Evolutionary conservation across 83 land plant species (phyloP).

Genomic region (Isoetes engelmannii): DNA sequence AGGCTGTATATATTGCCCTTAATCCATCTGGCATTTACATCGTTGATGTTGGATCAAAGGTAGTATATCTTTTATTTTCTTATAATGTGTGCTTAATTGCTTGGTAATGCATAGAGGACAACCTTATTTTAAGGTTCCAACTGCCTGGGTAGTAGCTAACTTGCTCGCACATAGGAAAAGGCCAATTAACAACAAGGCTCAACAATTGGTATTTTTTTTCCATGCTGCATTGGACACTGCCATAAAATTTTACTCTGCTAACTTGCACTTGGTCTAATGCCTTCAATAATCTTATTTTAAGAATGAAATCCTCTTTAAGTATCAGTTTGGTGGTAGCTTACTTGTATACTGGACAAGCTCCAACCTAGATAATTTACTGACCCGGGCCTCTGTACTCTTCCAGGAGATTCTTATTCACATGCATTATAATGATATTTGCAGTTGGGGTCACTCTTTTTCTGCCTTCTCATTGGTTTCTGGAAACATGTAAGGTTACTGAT

Average conservation of each 20-base stretch:
- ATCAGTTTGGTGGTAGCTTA: too few species aligned
- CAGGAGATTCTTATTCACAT: slow-evolving; percentile 31
- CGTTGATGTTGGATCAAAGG: slow-evolving; percentile 25
- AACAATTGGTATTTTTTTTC: neutral
- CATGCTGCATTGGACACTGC: neutral
- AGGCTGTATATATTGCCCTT: slow-evolving; percentile 24
- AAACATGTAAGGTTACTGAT: slow-evolving; percentile 23
- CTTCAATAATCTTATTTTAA: neutral
- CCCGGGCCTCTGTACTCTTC: neutral
- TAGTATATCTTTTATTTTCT: neutral
- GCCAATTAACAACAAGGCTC: neutral
- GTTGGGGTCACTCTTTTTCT: slow-evolving; percentile 30
- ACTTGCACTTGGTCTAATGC: too few species aligned
- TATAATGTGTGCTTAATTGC: neutral
- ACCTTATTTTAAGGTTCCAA: neutral
- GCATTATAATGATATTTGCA: slow-evolving; percentile 28
- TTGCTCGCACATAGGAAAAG: neutral
- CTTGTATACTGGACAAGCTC: too few species aligned
- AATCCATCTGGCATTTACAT: slow-evolving; percentile 30
- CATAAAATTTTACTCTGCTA: neutral
- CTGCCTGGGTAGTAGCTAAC: neutral
- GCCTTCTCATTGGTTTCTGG: slow-evolving; percentile 31
- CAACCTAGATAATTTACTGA: neutral
- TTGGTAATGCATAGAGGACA: neutral
- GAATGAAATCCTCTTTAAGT: neutral